Evolutionary conservation across 352 stramenopile species (phyloP).

Genomic region (Pythium rhizo-oryzae): DNA sequence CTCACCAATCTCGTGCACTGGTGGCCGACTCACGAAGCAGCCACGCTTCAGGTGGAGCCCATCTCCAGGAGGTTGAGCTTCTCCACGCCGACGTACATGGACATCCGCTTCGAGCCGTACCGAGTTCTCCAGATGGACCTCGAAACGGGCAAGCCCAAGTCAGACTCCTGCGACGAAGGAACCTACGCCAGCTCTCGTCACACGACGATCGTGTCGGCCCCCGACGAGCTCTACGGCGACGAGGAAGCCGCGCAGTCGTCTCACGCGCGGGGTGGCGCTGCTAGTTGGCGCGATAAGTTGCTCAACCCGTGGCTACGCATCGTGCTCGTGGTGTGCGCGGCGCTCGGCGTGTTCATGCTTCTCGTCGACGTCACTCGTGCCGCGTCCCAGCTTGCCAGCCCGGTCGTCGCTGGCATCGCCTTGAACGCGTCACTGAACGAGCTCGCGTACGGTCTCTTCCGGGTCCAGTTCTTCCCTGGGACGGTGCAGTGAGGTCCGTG

Average conservation of each 20-base stretch:
- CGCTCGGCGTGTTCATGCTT: neutral
- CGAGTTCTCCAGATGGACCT: neutral
- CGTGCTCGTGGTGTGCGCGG: neutral
- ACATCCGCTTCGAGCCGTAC: constrained; percentile 12
- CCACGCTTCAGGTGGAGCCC: neutral
- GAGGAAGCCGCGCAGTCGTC: neutral
- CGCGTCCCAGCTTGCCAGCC: neutral
- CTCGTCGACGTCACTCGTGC: constrained; percentile 10
- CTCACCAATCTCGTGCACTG: constrained; percentile 19
- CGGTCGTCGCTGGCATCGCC: constrained; percentile 11
- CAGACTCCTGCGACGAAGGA: neutral
- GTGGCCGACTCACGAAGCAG: constrained; percentile 2
- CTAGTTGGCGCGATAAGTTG: neutral
- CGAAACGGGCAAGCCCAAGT: constrained; percentile 2
- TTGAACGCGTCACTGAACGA: constrained; percentile 15
- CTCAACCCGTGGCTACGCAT: neutral
- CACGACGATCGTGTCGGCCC: constrained; percentile 16
- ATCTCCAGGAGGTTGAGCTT: neutral
- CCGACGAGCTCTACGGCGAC: constrained; percentile 4
- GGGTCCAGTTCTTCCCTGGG: neutral
- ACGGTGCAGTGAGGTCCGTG: neutral
- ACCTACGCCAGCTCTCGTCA: constrained; percentile 1
- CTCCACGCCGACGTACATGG: constrained; percentile 15
- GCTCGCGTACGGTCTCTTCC: constrained; percentile 6
- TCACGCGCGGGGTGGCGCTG: neutral